Base-by-base conservation (phyloP, 75 land plant species). In the Cupressus sempervirens region DNA sequence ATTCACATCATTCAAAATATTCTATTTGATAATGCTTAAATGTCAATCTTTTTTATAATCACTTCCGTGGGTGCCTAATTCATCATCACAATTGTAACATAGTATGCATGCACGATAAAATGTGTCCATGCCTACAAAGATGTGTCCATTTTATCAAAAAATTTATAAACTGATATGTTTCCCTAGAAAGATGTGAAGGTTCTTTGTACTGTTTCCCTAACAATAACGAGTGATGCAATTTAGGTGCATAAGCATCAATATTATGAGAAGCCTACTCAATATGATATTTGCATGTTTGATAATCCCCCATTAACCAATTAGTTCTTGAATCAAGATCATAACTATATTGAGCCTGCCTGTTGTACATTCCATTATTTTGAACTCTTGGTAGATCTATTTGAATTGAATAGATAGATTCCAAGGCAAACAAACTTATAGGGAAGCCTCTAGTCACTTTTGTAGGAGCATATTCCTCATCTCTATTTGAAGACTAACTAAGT, bases 301-400 rank as follows among this genome's bases (percentile, higher is more conserved):
- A 32, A 82, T 82, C 83, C 15, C 56, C 83, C 56, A 53, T 32
- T 35, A 82, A 82, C 83, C 65, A 53, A 20, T 82, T 62, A 34
- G 23, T 23, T 82, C 83, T 82, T 7, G 14, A 13, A 52, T 82
- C 83, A 34, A 40, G 35, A 7, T 82, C 83, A 53, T 43, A 82
- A 30, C 53, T 23, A 35, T 53, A 38, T 53, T 82, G 83, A 53
- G 16, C 56, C 7, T 82, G 62, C 53, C 83, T 82, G 32, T 52
- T 53, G 40, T 82, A 82, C 20, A 30, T 12, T 82, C 62, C 54
- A 58, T 52, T 32, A 62, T 52, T 82, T 10, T 30, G 83, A 20
- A 82, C 15, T 32, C 32, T 12, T 52, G 34, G 83, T 3, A 53
- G 50, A 0, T 82, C 62, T 53, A 36, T 0, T 1, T 35, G 6